These are phyloP conservation scores for Cercospora beticola DNA, from an alignment of 2,329 filamentous ascomycete genomes.

Conservation along the genomic window DNA sequence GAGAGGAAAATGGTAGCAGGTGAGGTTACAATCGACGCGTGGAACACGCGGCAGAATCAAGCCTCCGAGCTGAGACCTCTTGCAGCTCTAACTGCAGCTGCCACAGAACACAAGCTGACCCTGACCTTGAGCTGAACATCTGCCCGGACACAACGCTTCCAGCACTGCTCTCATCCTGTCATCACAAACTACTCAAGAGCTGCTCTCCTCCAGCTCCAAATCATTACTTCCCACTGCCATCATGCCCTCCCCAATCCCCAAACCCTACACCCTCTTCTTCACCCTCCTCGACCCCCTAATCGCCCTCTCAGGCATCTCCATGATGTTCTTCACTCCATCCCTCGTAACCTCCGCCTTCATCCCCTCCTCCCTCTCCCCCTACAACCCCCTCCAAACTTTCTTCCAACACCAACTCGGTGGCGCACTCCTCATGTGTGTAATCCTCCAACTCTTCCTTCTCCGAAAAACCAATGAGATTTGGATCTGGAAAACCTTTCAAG, in stretches of 20 bases:
- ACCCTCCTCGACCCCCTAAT: slow-evolving; percentile 21
- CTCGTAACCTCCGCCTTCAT: slow-evolving; percentile 16
- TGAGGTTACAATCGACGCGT: too few species aligned
- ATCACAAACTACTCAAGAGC: too few species aligned
- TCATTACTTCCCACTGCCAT: too few species aligned
- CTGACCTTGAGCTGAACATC: too few species aligned
- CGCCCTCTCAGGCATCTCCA: slow-evolving; percentile 19
- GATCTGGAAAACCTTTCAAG: slow-evolving; percentile 24
- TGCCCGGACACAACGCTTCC: too few species aligned
- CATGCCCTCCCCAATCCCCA: background rate
- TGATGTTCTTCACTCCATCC: slow-evolving; percentile 20
- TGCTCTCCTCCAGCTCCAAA: too few species aligned
- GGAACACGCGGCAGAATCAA: too few species aligned
- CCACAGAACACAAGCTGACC: too few species aligned
- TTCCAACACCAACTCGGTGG: slow-evolving; percentile 25
- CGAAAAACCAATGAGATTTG: slow-evolving; percentile 19
- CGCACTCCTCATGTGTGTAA: slow-evolving; percentile 15
- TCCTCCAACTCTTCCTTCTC: slow-evolving; percentile 21
- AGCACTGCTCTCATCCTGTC: too few species aligned
- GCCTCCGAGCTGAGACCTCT: too few species aligned
- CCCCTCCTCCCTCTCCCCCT: slow-evolving; percentile 13
- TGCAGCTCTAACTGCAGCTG: too few species aligned
- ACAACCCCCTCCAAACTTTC: slow-evolving; percentile 14
- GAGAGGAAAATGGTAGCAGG: too few species aligned
- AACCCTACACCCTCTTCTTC: slow-evolving; percentile 23